Evolutionary conservation across 2,329 filamentous ascomycete species (phyloP), one percentile per base, ranked within the genome.

Genomic region (Aspergillus niger): DNA sequence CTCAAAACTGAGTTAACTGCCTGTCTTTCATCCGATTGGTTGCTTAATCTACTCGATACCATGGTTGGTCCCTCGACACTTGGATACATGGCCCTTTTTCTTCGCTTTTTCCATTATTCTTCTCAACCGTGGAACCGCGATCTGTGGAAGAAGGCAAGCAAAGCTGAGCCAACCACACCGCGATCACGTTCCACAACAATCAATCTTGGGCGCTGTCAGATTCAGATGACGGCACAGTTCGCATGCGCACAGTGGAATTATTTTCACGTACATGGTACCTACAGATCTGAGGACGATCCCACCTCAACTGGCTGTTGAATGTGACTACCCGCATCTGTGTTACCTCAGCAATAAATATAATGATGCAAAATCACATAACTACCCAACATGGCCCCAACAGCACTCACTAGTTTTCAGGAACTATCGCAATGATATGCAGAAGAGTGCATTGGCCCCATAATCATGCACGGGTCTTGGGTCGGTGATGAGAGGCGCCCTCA

Each of bases 391-490:
- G 15, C 20, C 26, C 39, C 26, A 55, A 44, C 53, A 30, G 28
- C 41, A 4, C 20, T 20, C 39, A 41, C 38, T 44, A 41, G 52
- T 44, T 44, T 22, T 32, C 39, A 13, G 38, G n/a, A 10, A 44
- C 43, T 44, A 55, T 36, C 39, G 11, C 15, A n/a, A 53, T 41
- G 51, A 22, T 26, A 26, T 44, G 53, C n/a, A 20, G 53, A n/a
- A 17, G 30, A 17, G 28, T 47, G 15, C 53, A 55, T 55, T 47
- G 39, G 43, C 15, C 43, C 39, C 41, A 39, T 44, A 32, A 32
- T 55, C 26, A 47, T 55, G 53, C 53, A 55, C 53, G 53, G 43
- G 53, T 44, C 24, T 17, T 17, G 39, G 5, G 13, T 20, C 11
- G 36, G 52, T 43, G 26, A 43, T 55, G 52, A 39, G 38, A 24